Conservation (phyloP, 108 stramenopile species). For the Skeletonema potamos region DNA sequence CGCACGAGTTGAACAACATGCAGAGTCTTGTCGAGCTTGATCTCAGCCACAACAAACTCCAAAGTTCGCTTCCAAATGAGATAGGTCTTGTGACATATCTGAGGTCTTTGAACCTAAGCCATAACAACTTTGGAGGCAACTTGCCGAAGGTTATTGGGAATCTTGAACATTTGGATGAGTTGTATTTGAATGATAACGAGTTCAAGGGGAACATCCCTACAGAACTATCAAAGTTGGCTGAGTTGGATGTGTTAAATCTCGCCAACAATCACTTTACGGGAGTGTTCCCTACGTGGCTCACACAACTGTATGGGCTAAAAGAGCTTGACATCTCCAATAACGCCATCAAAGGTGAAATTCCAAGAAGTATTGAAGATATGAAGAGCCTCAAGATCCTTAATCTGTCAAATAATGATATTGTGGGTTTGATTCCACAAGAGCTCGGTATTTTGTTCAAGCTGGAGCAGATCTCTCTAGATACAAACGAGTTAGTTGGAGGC, state of each 20-base stretch:
- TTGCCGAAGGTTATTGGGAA: constrained; percentile 48
- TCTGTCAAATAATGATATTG: constrained; percentile 49
- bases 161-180: constrained; percentile 52
- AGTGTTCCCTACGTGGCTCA: constrained; percentile 25
- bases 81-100: constrained; percentile 43
- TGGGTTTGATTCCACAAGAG: constrained; percentile 58
- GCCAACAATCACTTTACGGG: constrained; percentile 40
- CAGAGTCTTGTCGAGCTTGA: constrained; percentile 24
- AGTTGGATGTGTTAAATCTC: constrained; percentile 33
- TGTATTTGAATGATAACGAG: constrained; percentile 47
- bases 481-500: constrained; percentile 33
- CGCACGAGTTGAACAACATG: constrained; percentile 27
- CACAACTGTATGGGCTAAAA: constrained; percentile 19
- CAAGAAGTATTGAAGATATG: constrained; percentile 22
- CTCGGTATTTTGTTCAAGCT: constrained; percentile 52
- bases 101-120: constrained; percentile 35
- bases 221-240: constrained; percentile 41
- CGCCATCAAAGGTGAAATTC: constrained; percentile 32
- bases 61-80: constrained; percentile 32
- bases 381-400: constrained; percentile 41
- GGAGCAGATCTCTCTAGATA: constrained; percentile 43
- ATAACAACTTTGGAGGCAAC: constrained; percentile 45
- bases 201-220: constrained; percentile 48
- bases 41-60: constrained; percentile 39
- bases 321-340: constrained; percentile 38